phyloP scores from a whole-genome alignment of 257 asterid species.

The Marsdenia floribunda region DNA sequence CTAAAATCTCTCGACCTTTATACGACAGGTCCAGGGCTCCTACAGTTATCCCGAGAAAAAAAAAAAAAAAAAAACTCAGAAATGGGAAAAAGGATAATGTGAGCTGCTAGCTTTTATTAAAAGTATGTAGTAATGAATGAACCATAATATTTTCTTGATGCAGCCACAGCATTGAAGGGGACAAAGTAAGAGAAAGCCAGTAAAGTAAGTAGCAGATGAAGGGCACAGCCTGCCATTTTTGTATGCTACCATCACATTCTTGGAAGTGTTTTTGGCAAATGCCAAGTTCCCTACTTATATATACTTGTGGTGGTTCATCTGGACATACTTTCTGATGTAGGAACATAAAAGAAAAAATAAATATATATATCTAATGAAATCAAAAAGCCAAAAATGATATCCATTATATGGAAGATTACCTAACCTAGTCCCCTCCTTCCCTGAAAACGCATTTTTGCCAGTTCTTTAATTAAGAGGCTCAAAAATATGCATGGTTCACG shows the following conservation, averaged over 20 bases:
- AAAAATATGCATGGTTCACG: slow-evolving; percentile 1
- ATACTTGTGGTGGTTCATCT: neutral
- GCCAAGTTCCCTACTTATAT: slow-evolving; percentile 15
- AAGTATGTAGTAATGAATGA: neutral
- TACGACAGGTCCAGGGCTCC: slow-evolving; percentile 8
- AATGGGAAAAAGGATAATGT: neutral
- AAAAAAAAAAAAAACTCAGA: neutral
- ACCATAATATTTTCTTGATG: slow-evolving; percentile 13
- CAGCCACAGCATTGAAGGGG: slow-evolving; percentile 15
- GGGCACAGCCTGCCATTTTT: slow-evolving; percentile 20
- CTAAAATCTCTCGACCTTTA: slow-evolving; percentile 9
- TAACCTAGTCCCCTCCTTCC: slow-evolving; percentile 12
- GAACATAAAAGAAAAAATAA: neutral
- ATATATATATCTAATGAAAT: neutral
- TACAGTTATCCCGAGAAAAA: slow-evolving; percentile 1
- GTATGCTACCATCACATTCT: neutral
- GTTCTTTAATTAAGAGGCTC: neutral
- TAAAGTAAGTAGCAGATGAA: slow-evolving; percentile 14
- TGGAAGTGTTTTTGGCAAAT: neutral
- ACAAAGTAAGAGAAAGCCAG: slow-evolving; percentile 12
- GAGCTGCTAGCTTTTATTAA: neutral
- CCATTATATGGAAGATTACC: slow-evolving; percentile 19
- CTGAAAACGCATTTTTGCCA: neutral
- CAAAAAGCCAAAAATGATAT: slow-evolving; percentile 2
- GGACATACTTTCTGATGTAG: neutral